These are phyloP conservation scores for Diplotaxis tenuifolia DNA, from an alignment of 345 rosid species.

Conservation along the genomic window DNA sequence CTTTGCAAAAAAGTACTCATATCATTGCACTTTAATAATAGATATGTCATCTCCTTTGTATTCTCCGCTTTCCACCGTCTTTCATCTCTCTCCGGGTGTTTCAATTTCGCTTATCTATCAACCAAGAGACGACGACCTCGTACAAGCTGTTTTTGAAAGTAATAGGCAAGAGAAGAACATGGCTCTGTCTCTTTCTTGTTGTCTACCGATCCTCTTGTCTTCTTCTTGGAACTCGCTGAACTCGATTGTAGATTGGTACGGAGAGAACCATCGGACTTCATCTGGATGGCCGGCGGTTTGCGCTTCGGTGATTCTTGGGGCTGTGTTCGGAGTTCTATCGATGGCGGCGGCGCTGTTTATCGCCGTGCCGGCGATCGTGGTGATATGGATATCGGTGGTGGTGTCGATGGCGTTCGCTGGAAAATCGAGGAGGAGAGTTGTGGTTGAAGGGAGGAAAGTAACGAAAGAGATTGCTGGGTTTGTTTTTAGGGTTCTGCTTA, in stretches of 20 bases:
- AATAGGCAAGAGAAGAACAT: too few relatives aligned
- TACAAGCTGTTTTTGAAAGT: too few relatives aligned
- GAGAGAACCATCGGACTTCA: constrained; percentile 55
- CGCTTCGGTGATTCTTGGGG: constrained; percentile 84
- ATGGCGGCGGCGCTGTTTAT: constrained; percentile 91
- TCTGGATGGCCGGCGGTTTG: too few relatives aligned
- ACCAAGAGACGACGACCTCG: too few relatives aligned
- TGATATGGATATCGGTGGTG: constrained; percentile 74
- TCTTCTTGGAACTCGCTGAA: constrained; percentile 77
- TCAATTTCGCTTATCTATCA: too few relatives aligned
- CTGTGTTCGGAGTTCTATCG: constrained; percentile 69
- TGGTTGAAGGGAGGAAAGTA: constrained; percentile 71
- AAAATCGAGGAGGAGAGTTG: constrained; percentile 63
- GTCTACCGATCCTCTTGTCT: constrained; percentile 67
- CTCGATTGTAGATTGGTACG: constrained; percentile 71
- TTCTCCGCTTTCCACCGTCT: too few relatives aligned
- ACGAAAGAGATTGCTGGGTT: constrained; percentile 68
- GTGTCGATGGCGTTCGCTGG: constrained; percentile 82
- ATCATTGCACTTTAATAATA: too few relatives aligned
- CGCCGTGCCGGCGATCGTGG: too few relatives aligned
- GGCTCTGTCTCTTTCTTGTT: constrained; percentile 77
- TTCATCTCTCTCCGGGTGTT: too few relatives aligned
- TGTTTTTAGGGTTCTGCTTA: constrained; percentile 63
- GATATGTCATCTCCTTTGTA: too few relatives aligned
- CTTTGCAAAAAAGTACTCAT: too few relatives aligned